Conservation (phyloP, 257 asterid species). For the Nyctanthes arbortristis region DNA sequence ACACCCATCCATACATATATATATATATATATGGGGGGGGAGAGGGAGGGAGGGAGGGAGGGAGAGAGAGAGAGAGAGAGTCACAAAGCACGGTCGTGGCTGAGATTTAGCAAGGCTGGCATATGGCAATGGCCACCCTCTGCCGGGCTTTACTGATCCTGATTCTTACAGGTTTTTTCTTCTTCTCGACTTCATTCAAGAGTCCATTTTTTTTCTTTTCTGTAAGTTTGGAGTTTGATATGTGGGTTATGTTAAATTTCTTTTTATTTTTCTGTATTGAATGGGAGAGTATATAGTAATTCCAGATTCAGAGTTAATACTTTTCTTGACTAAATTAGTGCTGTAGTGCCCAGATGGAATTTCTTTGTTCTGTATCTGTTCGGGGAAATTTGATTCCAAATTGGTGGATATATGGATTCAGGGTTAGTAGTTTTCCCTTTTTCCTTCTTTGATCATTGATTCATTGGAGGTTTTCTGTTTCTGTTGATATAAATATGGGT, state of each 20-base stretch:
- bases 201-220: neutral
- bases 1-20: conserved; percentile 21
- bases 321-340: conserved; percentile 1
- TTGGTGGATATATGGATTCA: too few relatives aligned
- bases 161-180: conserved; percentile 54
- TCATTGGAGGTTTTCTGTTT: too few relatives aligned
- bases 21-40: too few relatives aligned
- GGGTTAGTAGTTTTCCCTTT: too few relatives aligned
- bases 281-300: too few relatives aligned
- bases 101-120: conserved; percentile 53
- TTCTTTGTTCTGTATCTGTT: neutral
- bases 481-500: too few relatives aligned
- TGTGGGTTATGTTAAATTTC: too few relatives aligned
- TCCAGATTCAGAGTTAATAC: too few relatives aligned
- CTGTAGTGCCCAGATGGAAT: neutral
- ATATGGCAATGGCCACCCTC: conserved; percentile 60
- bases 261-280: too few relatives aligned
- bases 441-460: too few relatives aligned
- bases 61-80: conserved; percentile 10
- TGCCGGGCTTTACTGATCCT: conserved; percentile 41
- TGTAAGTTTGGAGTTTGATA: neutral
- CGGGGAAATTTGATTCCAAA: neutral
- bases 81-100: conserved; percentile 32
- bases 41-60: conserved; percentile 8
- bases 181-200: too few relatives aligned